Base-by-base conservation (phyloP, 2,329 filamentous ascomycete species). In the Leptographium galeiforme region DNA sequence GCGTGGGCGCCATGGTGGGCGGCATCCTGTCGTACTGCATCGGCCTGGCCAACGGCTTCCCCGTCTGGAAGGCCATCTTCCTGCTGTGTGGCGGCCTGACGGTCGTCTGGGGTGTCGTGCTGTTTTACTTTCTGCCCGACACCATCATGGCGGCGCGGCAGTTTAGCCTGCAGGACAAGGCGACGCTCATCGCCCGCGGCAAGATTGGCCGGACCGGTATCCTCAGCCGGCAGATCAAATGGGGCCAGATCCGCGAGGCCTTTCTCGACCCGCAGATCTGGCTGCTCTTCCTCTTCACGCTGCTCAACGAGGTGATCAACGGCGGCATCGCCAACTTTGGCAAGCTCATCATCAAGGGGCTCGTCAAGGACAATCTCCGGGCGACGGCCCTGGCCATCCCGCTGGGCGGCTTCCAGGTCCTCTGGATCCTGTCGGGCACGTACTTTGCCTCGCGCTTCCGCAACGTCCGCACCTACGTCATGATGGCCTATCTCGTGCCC, bases 1-100 rank as follows among this genome's bases (percentile, higher is more conserved):
- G 79, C 2, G 68, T 82, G 13, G 78, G 77, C 2, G 79, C 76
- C 13, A 79, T 80, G 73, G 77, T 82, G 53, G 79, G 79, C n/a
- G 77, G 72, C 0, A 63, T 80, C 1, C 70, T 81, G 11, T 76
- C 75, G 1, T 81, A 81, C 57, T 79, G 75, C 6, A 70, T 82
- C 11, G 79, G 79, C 1, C 76, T 82, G 60, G 82, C 82, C 58
- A 71, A 66, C 0, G 67, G 18, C 4, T 72, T 70, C 0, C 66
- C 78, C 4, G 65, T 69, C 0, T 80, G 76, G 76, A 76, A 75
- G 70, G 78, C 78, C 55, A 71, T 80, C 19, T 83, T 79, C 64
- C 58, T 81, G 16, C 79, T 82, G 56, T 79, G 80, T 59, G 72
- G 77, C 1, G 72, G 76, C 56, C 71, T 80, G 54, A 77, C 76